A percentile compares a stretch with the other conserved stretches of the same genome.
Evolutionary conservation across 768 basidiomycete species (phyloP).

Genomic region (Mycena pura): DNA sequence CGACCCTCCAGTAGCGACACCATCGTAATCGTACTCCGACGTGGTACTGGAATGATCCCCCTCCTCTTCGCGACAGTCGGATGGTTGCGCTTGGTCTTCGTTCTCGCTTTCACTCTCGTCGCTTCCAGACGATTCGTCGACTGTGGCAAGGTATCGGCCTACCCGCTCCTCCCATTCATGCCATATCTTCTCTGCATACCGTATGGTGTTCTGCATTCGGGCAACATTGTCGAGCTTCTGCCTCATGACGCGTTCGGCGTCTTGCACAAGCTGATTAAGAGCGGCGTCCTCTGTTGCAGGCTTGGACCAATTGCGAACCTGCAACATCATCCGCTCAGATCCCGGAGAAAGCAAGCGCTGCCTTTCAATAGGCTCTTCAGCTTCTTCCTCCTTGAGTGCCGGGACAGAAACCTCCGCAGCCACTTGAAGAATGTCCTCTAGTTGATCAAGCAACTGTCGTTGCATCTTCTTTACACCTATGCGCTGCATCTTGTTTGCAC

Average conservation of each 20-base stretch:
- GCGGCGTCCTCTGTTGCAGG: slow-evolving; percentile 88
- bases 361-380: slow-evolving; percentile 89
- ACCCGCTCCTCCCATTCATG: slow-evolving; percentile 96
- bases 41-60: slow-evolving; percentile 67
- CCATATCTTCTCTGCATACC: slow-evolving; percentile 96
- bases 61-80: slow-evolving; percentile 41
- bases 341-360: slow-evolving; percentile 89
- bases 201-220: slow-evolving; percentile 95
- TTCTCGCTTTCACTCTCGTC: slow-evolving; percentile 51
- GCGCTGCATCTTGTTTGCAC: slow-evolving; percentile 78
- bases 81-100: slow-evolving; percentile 52
- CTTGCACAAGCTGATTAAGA: slow-evolving; percentile 80
- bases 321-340: slow-evolving; percentile 86
- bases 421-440: slow-evolving; percentile 84
- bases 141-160: slow-evolving; percentile 64
- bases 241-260: slow-evolving; percentile 87
- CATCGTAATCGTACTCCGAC: slow-evolving; percentile 67
- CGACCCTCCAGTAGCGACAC: slow-evolving; percentile 40
- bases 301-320: slow-evolving; percentile 85
- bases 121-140: slow-evolving; percentile 48
- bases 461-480: slow-evolving; percentile 84
- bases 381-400: slow-evolving; percentile 89
- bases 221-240: slow-evolving; percentile 95
- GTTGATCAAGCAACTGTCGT: slow-evolving; percentile 80
- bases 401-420: slow-evolving; percentile 87